Evolutionary conservation across 495 filamentous ascomycete species (phyloP).

Genomic region (Podospora comata): DNA sequence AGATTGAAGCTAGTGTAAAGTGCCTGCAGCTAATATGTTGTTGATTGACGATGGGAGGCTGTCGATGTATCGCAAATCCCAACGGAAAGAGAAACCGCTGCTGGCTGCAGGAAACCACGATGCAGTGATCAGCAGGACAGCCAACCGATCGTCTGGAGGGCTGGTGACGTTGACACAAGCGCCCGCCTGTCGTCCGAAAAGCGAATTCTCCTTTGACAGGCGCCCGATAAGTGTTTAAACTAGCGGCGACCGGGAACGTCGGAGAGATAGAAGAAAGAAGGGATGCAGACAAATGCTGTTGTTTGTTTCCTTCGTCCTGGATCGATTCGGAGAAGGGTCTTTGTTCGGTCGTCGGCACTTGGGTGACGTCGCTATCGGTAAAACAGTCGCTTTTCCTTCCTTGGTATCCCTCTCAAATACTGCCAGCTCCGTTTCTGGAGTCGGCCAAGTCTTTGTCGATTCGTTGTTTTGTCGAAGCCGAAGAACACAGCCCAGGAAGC

Average conservation of each 20-base stretch:
- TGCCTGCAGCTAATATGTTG: neutral
- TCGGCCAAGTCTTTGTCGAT: neutral
- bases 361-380: constrained; percentile 2
- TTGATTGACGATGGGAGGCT: neutral
- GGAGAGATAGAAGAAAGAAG: neutral
- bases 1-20: neutral
- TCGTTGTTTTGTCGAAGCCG: neutral
- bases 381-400: neutral
- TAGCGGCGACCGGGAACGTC: constrained; percentile 4
- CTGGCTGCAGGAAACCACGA: neutral
- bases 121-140: neutral
- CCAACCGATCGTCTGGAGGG: neutral
- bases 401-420: neutral
- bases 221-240: neutral
- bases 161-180: constrained; percentile 3
- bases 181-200: constrained; percentile 1
- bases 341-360: neutral
- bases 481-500: neutral
- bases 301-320: neutral
- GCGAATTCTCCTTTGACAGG: neutral
- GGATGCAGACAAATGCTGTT: constrained; percentile 4
- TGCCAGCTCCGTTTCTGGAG: neutral
- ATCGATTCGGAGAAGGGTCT: neutral
- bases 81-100: neutral
- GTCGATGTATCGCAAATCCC: neutral